Base-by-base conservation (phyloP, 2,329 filamentous ascomycete species). In the Microcyclospora pomicola region DNA sequence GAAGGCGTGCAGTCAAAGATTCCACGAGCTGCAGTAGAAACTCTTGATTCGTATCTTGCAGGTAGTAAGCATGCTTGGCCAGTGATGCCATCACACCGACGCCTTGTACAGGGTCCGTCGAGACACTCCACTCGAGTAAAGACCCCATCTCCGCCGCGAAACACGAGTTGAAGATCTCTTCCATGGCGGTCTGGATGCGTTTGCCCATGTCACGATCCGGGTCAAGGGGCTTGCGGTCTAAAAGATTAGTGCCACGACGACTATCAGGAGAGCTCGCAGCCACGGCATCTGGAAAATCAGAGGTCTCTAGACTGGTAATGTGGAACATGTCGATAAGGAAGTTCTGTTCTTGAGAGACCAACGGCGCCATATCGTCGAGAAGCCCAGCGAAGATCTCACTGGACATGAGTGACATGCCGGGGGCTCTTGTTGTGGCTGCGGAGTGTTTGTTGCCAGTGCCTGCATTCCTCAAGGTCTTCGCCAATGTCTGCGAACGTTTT, bases 261-360 rank as follows among this genome's bases (percentile, higher is more conserved):
- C 78, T 69, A 31, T 77, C 72, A 6, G 86, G 84, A 15, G 71
- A 64, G 2, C 68, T 68, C 2, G 73, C 69, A 14, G 72, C 68
- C 13, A 95, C 80, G 2, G 80, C 72, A 47, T 96, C 91, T 1
- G 81, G 71, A 54, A 95, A 96, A 54, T 95, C 87, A 12, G 73
- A 63, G 28, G 77, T 79, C 51, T 86, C 80, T 19, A 88, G 68
- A 2, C 85, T 92, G n/a, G 81, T 83, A 16, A 91, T 76, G 51
- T 96, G 88, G 71, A 96, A 96, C 59, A 95, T 91, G 49, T 93
- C 85, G n/a, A 94, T 78, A 35, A 95, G 69, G 55, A 96, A 98
- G 56, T 95, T 96, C 58, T 98, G 88, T 61, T 98, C 91, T 58
- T 88, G 87, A 49, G 85, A 79, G 41, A 95, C 77, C 39, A 93